Evolutionary conservation across 768 basidiomycete genomes (phyloP), one percentile per base, ranked within the genome.

Genomic region (Leucocoprinus sp.): DNA sequence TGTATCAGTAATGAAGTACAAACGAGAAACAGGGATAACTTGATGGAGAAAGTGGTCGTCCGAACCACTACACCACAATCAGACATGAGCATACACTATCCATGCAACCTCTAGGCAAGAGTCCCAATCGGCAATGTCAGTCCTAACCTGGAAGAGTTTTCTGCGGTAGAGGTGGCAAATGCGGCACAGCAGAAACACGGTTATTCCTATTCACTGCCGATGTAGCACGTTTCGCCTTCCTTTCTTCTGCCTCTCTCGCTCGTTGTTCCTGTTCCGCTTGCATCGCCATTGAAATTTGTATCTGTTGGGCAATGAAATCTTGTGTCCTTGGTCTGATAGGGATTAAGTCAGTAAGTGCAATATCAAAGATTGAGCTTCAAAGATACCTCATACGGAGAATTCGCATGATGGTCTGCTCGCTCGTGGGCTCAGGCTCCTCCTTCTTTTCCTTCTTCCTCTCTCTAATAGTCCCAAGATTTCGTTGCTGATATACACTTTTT

Each of bases 391-490:
- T 98, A 24, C 96, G 78, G 33, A 99, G 69, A 52, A 99, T 93
- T 47, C 92, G 73, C 71, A 99, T 78, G 48, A 98, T 96, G 28
- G 85, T 91, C 66, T 98, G 92, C 42, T 87, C 90, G 47, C 81
- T 81, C 9, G 80, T 76, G 2, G 75, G 72, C 47, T 86, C 82
- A 49, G 84, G 80, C 62, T 89, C 82, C 54, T 89, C 72, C 58
- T 80, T 76, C 72, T 93, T 93, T 69, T 95, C 90, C 62, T 80
- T 80, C 74, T 97, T 97, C 52, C 91, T 77, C 55, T 93, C 81
- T 63, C 84, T 84, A 61, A 99, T 98, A 5, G 96, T 99, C 8
- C 95, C 95, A 5, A 98, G 76, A 61, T 97, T 99, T 39, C 92
- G 80, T 56, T 95, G 93, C 9, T 81, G 71, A 52, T 91, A 88